Evolutionary conservation across 306 rosid species (phyloP).

Genomic region (Begonia masoniana): DNA sequence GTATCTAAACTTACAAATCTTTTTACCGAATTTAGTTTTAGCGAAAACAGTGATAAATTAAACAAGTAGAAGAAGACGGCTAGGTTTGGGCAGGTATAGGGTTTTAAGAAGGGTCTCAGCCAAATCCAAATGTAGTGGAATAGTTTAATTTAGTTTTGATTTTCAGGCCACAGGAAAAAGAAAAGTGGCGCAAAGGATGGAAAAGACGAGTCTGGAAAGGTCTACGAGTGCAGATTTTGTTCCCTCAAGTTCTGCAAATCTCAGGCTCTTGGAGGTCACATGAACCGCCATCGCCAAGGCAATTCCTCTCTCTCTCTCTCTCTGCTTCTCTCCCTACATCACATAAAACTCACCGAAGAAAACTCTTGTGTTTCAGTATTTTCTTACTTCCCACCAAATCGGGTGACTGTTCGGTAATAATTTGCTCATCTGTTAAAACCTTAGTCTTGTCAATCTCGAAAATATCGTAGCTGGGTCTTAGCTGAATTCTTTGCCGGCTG

Average conservation of each 20-base stretch:
- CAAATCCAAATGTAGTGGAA: too few relatives aligned
- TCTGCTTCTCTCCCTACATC: too few relatives aligned
- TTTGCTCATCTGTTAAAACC: neutral
- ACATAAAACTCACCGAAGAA: too few relatives aligned
- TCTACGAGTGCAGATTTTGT: slow-evolving; percentile 97
- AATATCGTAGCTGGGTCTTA: slow-evolving; percentile 1
- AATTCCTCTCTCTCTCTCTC: slow-evolving; percentile 8
- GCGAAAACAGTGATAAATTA: too few relatives aligned
- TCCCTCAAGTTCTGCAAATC: slow-evolving; percentile 99
- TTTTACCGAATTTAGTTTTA: too few relatives aligned
- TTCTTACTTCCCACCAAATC: too few relatives aligned
- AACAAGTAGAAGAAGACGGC: too few relatives aligned
- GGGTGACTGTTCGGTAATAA: too few relatives aligned
- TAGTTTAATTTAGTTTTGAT: neutral
- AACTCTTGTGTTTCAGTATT: too few relatives aligned
- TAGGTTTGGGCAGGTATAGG: too few relatives aligned
- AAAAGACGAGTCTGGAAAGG: slow-evolving; percentile 77
- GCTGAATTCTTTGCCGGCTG: neutral
- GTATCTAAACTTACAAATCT: too few relatives aligned
- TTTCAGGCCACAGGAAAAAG: slow-evolving; percentile 73
- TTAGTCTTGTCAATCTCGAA: slow-evolving; percentile 31
- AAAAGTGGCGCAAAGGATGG: slow-evolving; percentile 78
- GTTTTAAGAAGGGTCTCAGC: too few relatives aligned
- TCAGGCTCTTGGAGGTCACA: slow-evolving; percentile 99
- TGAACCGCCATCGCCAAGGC: slow-evolving; percentile 99